Evolutionary conservation across 371 early-diverging fungal genomes (phyloP).

Genomic region (Zychaea mexicana): DNA sequence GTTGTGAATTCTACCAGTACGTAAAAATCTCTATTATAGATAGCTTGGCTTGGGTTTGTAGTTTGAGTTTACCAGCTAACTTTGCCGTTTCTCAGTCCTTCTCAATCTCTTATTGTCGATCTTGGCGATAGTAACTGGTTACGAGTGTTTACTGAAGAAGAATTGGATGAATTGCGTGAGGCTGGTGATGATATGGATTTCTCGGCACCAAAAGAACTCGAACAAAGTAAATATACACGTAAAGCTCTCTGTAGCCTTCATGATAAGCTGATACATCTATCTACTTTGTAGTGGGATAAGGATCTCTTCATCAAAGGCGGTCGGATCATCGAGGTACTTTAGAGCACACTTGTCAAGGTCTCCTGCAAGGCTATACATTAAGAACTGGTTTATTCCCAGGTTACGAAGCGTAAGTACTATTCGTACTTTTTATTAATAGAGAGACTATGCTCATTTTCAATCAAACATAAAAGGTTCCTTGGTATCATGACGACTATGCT

Average conservation of each 20-base stretch:
- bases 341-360: slow-evolving; percentile 48
- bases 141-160: slow-evolving; percentile 1
- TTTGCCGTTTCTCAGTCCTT: neutral
- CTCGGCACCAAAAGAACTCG: no score
- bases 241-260: neutral
- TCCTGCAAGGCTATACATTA: slow-evolving; percentile 48
- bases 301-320: slow-evolving; percentile 28
- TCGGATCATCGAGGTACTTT: slow-evolving; percentile 40
- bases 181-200: neutral
- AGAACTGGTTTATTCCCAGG: slow-evolving; percentile 21
- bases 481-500: slow-evolving; percentile 46
- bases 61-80: neutral
- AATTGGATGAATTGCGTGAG: neutral
- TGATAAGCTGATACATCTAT: neutral
- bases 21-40: no score
- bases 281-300: slow-evolving; percentile 29
- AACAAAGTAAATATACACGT: no score
- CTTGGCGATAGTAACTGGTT: neutral
- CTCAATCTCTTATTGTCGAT: slow-evolving; percentile 4
- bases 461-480: slow-evolving; percentile 20
- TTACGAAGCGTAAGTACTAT: slow-evolving; percentile 17
- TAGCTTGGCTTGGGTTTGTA: neutral
- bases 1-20: no score
- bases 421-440: neutral
- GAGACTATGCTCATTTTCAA: no score